Percentiles rank a stretch among this genome's conserved stretches.
These are phyloP conservation scores for Apiospora kogelbergensis DNA, from an alignment of 2,329 filamentous ascomycete species.

Conservation along the genomic window DNA sequence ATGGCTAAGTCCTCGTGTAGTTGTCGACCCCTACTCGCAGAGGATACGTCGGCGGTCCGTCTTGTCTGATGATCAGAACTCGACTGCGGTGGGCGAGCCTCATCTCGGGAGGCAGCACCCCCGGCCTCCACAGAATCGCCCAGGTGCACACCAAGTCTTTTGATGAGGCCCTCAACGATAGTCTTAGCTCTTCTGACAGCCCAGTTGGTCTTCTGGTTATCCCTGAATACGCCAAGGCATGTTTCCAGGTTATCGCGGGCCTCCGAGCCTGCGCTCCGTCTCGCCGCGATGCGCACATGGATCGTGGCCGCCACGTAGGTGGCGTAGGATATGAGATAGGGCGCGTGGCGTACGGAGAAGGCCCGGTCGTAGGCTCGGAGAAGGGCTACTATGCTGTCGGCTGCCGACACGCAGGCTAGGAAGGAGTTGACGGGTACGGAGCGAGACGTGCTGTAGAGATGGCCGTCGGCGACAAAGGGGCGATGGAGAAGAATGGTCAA, in stretches of 20 bases:
- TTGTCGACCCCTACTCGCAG: not conserved
- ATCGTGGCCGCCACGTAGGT: conserved; percentile 56
- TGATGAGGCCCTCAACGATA: conserved; percentile 46
- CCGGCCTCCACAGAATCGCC: not conserved
- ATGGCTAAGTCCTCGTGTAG: too few relatives aligned
- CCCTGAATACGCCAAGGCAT: conserved; percentile 45
- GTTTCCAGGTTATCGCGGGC: conserved; percentile 40
- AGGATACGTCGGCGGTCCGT: not conserved
- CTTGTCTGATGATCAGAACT: not conserved
- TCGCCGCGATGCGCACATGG: conserved; percentile 49
- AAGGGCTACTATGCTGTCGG: conserved; percentile 42
- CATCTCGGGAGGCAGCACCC: not conserved
- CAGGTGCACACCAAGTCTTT: conserved; percentile 36
- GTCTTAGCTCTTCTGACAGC: conserved; percentile 45
- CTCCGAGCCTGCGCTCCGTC: conserved; percentile 38
- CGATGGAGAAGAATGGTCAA: conserved; percentile 53
- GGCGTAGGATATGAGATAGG: conserved; percentile 55
- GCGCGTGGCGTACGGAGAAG: conserved; percentile 46
- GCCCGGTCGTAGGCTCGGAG: conserved; percentile 43
- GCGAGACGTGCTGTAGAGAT: conserved; percentile 42
- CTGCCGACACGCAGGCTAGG: conserved; percentile 45
- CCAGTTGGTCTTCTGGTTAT: conserved; percentile 51
- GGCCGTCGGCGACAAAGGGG: conserved; percentile 50
- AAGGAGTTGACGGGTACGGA: conserved; percentile 44
- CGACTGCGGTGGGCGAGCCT: not conserved